Conservation (phyloP, 2,329 filamentous ascomycete genomes). For the Talaromyces funiculosus region DNA sequence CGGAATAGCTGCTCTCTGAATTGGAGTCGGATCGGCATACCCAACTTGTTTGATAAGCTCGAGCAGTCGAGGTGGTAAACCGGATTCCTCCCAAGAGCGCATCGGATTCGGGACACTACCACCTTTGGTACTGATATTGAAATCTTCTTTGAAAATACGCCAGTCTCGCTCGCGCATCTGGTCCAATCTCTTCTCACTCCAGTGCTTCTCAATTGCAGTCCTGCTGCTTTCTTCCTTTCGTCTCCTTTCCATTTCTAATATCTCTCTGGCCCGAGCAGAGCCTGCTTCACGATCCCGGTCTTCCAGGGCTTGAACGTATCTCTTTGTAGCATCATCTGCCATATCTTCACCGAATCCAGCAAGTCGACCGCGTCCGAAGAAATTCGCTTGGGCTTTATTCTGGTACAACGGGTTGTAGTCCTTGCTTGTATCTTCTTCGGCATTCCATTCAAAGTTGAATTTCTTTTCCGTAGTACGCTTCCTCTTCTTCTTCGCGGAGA, state of each 20-base stretch:
- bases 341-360: constrained; percentile 61
- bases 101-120: constrained; percentile 91
- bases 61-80: constrained; percentile 68
- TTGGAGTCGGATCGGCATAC: constrained; percentile 84
- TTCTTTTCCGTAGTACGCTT: constrained; percentile 90
- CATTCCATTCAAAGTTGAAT: constrained; percentile 98
- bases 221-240: constrained; percentile 66
- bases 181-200: constrained; percentile 85
- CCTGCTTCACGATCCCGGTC: constrained; percentile 72
- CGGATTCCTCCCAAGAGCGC: constrained; percentile 86
- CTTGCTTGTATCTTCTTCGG: constrained; percentile 82
- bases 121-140: constrained; percentile 92
- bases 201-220: constrained; percentile 81
- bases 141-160: constrained; percentile 99
- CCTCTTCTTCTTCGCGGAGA: constrained; percentile 93
- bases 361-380: constrained; percentile 63
- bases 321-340: constrained; percentile 47
- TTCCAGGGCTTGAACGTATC: constrained; percentile 64
- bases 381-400: constrained; percentile 58
- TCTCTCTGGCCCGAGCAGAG: constrained; percentile 65
- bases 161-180: constrained; percentile 98
- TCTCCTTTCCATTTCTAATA: constrained; percentile 78
- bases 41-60: constrained; percentile 79
- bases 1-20: constrained; percentile 91
- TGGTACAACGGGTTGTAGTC: constrained; percentile 80